Conservation (phyloP, 2,329 filamentous ascomycete genomes). For the Fusarium haematococcum region DNA sequence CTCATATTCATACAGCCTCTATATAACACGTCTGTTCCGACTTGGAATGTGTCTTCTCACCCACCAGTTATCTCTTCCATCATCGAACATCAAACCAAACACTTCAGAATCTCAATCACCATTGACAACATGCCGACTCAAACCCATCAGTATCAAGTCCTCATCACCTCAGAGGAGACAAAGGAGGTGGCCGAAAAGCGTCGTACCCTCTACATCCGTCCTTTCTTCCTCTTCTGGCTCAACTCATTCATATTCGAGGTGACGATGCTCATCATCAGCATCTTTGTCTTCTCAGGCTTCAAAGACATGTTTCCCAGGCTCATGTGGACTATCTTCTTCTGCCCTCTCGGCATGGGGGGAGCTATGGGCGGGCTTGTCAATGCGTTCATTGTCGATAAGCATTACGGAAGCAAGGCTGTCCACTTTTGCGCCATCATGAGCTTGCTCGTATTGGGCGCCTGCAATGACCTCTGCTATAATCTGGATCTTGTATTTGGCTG, state of each 20-base stretch:
- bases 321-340: not conserved
- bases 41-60: not conserved
- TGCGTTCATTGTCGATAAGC: not conserved
- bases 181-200: conserved; percentile 15
- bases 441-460: not conserved
- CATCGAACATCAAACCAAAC: not conserved
- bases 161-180: not conserved
- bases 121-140: not conserved
- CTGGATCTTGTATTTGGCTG: conserved; percentile 18
- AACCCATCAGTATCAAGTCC: not conserved
- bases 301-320: not conserved
- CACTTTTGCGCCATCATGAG: not conserved
- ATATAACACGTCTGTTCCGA: not conserved
- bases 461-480: conserved; percentile 19
- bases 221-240: conserved; percentile 24
- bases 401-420: not conserved
- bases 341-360: not conserved
- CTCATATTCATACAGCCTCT: not conserved
- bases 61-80: not conserved
- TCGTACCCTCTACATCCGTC: conserved; percentile 11
- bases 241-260: conserved; percentile 22
- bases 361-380: not conserved
- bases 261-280: conserved; percentile 11
- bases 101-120: not conserved
- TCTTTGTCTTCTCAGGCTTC: conserved; percentile 8